Evolutionary conservation across 2,329 filamentous ascomycete genomes (phyloP).

Genomic region (Sporothrix brasiliensis): DNA sequence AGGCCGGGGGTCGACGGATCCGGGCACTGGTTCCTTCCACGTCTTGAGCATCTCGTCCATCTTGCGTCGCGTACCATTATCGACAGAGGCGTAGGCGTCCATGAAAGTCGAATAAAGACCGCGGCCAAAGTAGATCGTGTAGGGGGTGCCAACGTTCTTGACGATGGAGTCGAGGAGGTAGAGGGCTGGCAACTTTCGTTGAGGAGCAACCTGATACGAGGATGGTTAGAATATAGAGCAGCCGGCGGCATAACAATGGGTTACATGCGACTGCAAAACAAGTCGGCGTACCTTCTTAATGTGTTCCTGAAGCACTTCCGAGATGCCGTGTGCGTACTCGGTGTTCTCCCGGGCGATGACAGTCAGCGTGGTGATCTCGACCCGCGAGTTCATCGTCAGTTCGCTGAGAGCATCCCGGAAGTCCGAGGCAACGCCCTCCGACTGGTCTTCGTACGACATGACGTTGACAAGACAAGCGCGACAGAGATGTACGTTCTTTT

Average conservation of each 20-base stretch:
- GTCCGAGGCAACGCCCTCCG: conserved; percentile 90
- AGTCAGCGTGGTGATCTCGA: conserved; percentile 96
- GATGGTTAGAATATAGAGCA: not conserved
- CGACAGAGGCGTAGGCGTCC: conserved; percentile 91
- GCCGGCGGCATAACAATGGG: too few relatives aligned
- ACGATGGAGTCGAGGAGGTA: conserved; percentile 98
- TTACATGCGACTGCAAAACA: conserved; percentile 43
- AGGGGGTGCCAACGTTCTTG: conserved; percentile 97
- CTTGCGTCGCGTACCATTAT: conserved; percentile 77
- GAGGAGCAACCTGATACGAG: conserved; percentile 70
- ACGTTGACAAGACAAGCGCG: conserved; percentile 30
- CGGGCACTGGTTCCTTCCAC: conserved; percentile 96
- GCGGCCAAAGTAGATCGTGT: conserved; percentile 90
- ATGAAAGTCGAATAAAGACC: conserved; percentile 95
- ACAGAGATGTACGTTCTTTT: not conserved
- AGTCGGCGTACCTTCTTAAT: conserved; percentile 81
- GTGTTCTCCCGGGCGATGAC: conserved; percentile 97
- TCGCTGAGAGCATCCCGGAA: conserved; percentile 93
- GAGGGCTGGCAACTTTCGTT: conserved; percentile 89
- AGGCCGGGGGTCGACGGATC: conserved; percentile 86
- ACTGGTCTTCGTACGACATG: conserved; percentile 57
- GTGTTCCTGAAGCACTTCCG: conserved; percentile 85
- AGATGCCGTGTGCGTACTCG: conserved; percentile 91
- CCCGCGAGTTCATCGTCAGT: conserved; percentile 84
- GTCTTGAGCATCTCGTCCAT: conserved; percentile 98